Evolutionary conservation across 768 basidiomycete genomes (phyloP), one percentile per base, ranked within the genome.

Genomic region (Paxillus ammoniavirescens): DNA sequence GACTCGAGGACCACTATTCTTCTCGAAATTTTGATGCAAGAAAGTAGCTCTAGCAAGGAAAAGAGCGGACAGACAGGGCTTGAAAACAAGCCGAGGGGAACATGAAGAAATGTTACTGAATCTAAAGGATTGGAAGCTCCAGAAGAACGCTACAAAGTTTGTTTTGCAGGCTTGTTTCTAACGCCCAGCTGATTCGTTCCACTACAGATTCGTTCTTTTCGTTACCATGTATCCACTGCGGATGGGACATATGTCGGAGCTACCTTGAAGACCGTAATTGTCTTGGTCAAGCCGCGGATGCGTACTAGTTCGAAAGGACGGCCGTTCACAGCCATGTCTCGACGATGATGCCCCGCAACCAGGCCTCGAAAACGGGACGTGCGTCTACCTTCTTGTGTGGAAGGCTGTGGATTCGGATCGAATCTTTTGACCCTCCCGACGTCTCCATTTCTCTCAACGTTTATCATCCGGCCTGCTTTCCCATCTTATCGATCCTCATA

Each of bases 161-260:
- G 76, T 64, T 4, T 50, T 26, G 0, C 3, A 6, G 26, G 40
- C 52, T 26, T 28, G 8, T 42, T n/a, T n/a, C 18, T 45, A 13
- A 6, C 53, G 47, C 43, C 38, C 28, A 52, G 30, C 42, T 60
- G 28, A 18, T 47, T 23, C n/a, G 50, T 33, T 26, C 30, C 18
- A 18, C n/a, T 30, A 15, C 42, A 93, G 91, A 64, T 95, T 86
- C 62, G 73, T 77, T 2, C 68, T 86, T 6, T 90, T 93, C 57
- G 49, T 91, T 7, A 87, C 90, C 0, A 68, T 95, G 21, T 88
- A 94, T 65, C 80, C 77, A 26, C 73, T 95, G 23, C 95, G 93
- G 93, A 76, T 91, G 71, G 88, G 84, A 6, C 94, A 96, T 66
- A 91, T 94, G 82, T 85, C 89, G 1, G 93, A 95, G 64, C n/a